These are phyloP conservation scores for Curvularia verruculosa DNA, from an alignment of 2,329 filamentous ascomycete species.

Conservation along the genomic window DNA sequence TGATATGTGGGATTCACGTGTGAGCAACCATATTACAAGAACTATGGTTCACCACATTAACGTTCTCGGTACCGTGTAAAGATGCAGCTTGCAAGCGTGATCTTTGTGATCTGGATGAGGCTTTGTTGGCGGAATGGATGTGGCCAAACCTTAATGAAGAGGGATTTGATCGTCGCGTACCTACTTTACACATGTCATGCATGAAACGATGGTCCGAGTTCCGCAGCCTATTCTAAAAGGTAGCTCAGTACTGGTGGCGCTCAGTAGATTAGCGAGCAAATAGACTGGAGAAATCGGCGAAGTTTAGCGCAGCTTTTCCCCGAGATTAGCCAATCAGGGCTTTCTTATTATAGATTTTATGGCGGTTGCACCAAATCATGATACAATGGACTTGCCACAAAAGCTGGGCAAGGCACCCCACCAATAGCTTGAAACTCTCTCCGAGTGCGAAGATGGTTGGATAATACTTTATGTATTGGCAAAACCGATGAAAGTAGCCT, in stretches of 20 bases:
- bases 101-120: not conserved
- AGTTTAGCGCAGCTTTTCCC: not conserved
- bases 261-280: not conserved
- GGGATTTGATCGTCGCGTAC: not conserved
- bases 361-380: not conserved
- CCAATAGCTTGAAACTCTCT: no score
- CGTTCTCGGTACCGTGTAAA: not conserved
- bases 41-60: not conserved
- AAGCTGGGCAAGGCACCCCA: not conserved
- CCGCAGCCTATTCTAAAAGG: not conserved
- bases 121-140: not conserved
- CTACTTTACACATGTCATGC: not conserved
- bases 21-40: not conserved
- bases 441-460: not conserved
- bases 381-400: not conserved
- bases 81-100: not conserved
- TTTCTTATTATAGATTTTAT: not conserved
- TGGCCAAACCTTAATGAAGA: not conserved
- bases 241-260: not conserved
- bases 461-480: not conserved
- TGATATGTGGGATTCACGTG: not conserved
- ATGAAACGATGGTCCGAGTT: not conserved
- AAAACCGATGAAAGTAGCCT: not conserved
- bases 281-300: not conserved
- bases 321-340: not conserved